A percentile compares a stretch with the other conserved stretches of the same genome.
Evolutionary conservation across 2,329 filamentous ascomycete species (phyloP).

Genomic region (Cladosporium halotolerans): DNA sequence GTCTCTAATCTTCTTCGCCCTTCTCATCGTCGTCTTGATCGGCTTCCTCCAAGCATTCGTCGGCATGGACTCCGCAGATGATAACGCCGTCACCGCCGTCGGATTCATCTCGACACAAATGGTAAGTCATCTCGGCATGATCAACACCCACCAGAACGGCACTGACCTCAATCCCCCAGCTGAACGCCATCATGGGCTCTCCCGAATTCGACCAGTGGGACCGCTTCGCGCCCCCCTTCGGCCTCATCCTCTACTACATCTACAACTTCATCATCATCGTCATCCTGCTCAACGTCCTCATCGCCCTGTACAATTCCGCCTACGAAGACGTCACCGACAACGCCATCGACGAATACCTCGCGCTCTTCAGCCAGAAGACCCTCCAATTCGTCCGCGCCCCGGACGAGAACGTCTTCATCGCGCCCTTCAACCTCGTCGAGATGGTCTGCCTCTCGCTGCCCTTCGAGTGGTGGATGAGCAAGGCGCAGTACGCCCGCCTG

Average conservation of each 20-base stretch:
- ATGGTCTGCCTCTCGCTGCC: conserved; percentile 70
- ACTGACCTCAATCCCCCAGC: neutral
- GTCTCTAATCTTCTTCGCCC: conserved; percentile 91
- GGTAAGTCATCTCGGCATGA: conserved; percentile 40
- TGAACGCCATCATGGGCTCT: conserved; percentile 80
- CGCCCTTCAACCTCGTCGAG: conserved; percentile 90
- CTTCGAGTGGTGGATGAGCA: conserved; percentile 94
- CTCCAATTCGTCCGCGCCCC: conserved; percentile 95
- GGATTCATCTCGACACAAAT: conserved; percentile 72
- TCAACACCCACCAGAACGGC: neutral
- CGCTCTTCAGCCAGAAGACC: conserved; percentile 86
- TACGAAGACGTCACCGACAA: conserved; percentile 93
- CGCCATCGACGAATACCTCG: conserved; percentile 91
- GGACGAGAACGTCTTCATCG: conserved; percentile 96
- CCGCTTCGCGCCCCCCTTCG: conserved; percentile 85
- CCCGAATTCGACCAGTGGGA: conserved; percentile 90
- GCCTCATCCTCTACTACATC: conserved; percentile 90
- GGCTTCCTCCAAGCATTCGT: conserved; percentile 92
- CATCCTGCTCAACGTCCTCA: conserved; percentile 88
- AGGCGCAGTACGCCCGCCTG: conserved; percentile 64
- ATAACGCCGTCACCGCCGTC: conserved; percentile 58
- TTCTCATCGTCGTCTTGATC: conserved; percentile 75
- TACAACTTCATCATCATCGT: conserved; percentile 98
- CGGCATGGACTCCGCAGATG: conserved; percentile 79
- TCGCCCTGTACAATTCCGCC: conserved; percentile 92